Conservation (phyloP, 2,329 filamentous ascomycete species). For the Colletotrichum scovillei region DNA sequence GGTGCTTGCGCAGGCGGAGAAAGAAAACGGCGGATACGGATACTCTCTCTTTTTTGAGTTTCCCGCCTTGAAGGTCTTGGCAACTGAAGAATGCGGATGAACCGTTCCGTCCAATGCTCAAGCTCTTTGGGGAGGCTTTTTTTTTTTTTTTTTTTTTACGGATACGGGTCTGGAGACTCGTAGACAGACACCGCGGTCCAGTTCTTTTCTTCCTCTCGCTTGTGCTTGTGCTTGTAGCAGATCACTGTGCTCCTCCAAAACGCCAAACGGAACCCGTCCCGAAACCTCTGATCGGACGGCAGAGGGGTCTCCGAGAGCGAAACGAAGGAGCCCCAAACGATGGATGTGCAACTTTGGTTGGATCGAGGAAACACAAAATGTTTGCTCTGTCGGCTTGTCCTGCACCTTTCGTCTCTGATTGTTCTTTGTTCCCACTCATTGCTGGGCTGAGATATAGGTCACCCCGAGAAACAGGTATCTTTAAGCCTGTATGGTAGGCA, state of each 20-base stretch:
- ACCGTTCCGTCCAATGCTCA: conserved; percentile 12
- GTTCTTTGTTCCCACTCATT: not conserved
- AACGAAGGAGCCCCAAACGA: not conserved
- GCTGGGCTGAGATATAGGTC: not conserved
- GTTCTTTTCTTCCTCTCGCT: not conserved
- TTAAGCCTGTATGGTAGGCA: not conserved
- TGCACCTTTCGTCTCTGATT: not conserved
- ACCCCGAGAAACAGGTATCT: not conserved
- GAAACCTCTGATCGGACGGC: conserved; percentile 15
- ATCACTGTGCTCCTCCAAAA: not conserved
- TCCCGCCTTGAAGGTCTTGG: not conserved
- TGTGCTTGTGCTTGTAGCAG: not conserved
- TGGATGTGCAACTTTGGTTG: not conserved
- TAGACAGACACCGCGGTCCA: not conserved
- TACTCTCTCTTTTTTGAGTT: not conserved
- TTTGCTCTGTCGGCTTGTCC: not conserved
- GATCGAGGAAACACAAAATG: not conserved
- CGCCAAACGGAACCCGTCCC: not conserved
- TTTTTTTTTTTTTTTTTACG: too few relatives aligned
- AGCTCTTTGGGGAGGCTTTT: too few relatives aligned
- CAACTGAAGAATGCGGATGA: conserved; percentile 3
- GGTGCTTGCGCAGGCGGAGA: not conserved
- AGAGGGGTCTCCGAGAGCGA: conserved; percentile 7
- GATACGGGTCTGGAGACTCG: not conserved
- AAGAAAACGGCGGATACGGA: not conserved